Evolutionary conservation across 768 basidiomycete genomes (phyloP).

Genomic region (Rhizopogon roseolus): DNA sequence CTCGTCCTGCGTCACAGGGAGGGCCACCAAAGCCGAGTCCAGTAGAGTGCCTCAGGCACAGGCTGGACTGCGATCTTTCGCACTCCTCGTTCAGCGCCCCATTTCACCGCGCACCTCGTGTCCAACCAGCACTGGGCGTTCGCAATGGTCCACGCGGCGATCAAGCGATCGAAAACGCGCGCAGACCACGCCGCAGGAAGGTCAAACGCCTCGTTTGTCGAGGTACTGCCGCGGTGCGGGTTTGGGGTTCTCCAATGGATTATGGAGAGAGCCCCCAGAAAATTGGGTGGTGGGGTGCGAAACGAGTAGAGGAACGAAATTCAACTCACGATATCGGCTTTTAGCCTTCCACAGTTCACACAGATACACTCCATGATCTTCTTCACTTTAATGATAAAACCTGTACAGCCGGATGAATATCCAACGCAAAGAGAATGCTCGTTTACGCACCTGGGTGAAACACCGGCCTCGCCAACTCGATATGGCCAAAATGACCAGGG

Average conservation of each 20-base stretch:
- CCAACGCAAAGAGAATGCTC: not conserved
- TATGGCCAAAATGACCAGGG: conserved; percentile 98
- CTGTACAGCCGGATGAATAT: conserved; percentile 32
- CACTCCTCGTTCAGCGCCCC: conserved; percentile 98
- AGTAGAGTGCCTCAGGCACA: conserved; percentile 21
- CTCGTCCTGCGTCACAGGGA: conserved; percentile 69
- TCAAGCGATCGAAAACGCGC: conserved; percentile 95
- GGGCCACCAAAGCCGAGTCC: conserved; percentile 33
- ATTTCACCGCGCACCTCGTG: conserved; percentile 92
- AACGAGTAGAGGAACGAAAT: conserved; percentile 83
- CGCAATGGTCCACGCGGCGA: conserved; percentile 74
- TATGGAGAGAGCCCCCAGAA: conserved; percentile 98
- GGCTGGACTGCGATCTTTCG: conserved; percentile 41
- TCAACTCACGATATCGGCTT: conserved; percentile 94
- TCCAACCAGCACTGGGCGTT: conserved; percentile 74
- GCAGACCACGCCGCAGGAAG: conserved; percentile 64
- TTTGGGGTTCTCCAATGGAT: conserved; percentile 88
- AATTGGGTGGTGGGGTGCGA: conserved; percentile 90
- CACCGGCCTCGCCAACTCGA: conserved; percentile 94
- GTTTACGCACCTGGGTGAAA: conserved; percentile 83
- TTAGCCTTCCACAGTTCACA: conserved; percentile 96
- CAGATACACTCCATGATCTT: conserved; percentile 99
- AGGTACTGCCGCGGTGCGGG: conserved; percentile 77
- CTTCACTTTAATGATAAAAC: conserved; percentile 98
- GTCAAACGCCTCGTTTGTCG: conserved; percentile 82